These are phyloP conservation scores for Stephania yunnanensis DNA, from an alignment of 164 flowering plant species.

Conservation along the genomic window DNA sequence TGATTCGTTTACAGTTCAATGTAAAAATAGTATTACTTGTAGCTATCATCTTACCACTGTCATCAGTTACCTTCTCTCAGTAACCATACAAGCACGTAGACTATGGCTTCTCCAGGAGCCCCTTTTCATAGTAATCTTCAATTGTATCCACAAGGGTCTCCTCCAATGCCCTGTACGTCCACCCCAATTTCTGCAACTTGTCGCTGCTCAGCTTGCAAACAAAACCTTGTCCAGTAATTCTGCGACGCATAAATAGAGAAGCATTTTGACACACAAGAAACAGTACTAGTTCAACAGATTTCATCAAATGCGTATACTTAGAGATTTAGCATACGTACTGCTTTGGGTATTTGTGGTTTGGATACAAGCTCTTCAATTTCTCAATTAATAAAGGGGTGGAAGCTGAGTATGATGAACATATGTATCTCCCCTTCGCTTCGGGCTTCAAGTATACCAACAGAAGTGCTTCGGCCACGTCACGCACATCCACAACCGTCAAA, in stretches of 20 bases:
- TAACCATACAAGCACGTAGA: neutral
- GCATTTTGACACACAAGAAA: too few species aligned
- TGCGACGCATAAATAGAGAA: too few species aligned
- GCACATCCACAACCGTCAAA: conserved; percentile 41
- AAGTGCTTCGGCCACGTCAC: conserved; percentile 54
- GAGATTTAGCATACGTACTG: conserved; percentile 3
- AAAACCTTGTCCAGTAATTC: conserved; percentile 14
- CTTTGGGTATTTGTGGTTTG: conserved; percentile 16
- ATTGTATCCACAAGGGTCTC: conserved; percentile 40
- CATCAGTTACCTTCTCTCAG: too few species aligned
- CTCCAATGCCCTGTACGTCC: conserved; percentile 39
- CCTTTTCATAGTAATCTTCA: conserved; percentile 4
- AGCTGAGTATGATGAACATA: conserved; percentile 9
- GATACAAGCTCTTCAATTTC: conserved; percentile 17
- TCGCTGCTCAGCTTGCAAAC: conserved; percentile 15
- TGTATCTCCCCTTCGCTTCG: conserved; percentile 44
- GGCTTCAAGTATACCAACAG: conserved; percentile 41
- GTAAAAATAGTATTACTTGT: too few species aligned
- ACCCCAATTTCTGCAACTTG: conserved; percentile 38
- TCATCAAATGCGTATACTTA: too few species aligned
- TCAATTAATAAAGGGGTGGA: neutral
- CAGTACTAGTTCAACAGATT: too few species aligned
- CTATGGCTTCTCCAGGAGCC: neutral
- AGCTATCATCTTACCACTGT: too few species aligned
- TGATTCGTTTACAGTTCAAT: too few species aligned